Conservation (phyloP, 2,329 filamentous ascomycete genomes). For the Cladophialophora bantiana region DNA sequence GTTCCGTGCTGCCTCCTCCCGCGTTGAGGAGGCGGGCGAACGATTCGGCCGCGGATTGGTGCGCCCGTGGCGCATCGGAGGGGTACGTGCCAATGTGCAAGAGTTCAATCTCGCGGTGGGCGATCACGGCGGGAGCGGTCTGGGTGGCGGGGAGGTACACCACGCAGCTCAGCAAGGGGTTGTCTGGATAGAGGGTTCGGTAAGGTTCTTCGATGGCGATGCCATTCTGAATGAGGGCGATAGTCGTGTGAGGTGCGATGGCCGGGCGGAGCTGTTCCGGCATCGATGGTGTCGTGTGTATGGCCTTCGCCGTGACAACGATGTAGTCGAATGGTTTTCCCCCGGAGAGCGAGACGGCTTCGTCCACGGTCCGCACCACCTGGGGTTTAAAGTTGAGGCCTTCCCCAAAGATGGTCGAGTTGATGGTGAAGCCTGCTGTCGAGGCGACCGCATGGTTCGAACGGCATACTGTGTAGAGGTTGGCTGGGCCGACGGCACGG, state of each 20-base stretch:
- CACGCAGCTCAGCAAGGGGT: conserved; percentile 63
- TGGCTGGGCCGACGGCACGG: conserved; percentile 37
- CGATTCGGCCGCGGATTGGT: conserved; percentile 44
- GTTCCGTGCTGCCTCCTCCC: conserved; percentile 56
- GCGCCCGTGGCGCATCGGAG: conserved; percentile 36
- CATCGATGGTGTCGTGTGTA: conserved; percentile 49
- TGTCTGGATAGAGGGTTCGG: conserved; percentile 55
- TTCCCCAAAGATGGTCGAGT: conserved; percentile 40
- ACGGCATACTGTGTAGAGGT: conserved; percentile 45
- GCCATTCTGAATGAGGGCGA: conserved; percentile 69
- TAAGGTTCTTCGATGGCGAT: conserved; percentile 67
- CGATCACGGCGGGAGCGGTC: conserved; percentile 56
- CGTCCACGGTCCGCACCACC: conserved; percentile 36
- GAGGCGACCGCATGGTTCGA: conserved; percentile 44
- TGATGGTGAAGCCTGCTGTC: conserved; percentile 42
- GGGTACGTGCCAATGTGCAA: conserved; percentile 62
- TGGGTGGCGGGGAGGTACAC: conserved; percentile 63
- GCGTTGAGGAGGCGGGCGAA: conserved; percentile 54
- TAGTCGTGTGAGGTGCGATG: conserved; percentile 53
- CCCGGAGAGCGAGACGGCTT: conserved; percentile 32
- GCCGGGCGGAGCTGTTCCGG: conserved; percentile 49
- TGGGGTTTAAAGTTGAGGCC: conserved; percentile 40
- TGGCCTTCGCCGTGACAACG: conserved; percentile 57
- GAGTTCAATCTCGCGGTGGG: conserved; percentile 55
- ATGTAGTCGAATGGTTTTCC: conserved; percentile 54